Percentiles rank a stretch among this genome's conserved stretches.
Conservation (phyloP, 805 yeast genomes). For the Yarrowia deformans region DNA sequence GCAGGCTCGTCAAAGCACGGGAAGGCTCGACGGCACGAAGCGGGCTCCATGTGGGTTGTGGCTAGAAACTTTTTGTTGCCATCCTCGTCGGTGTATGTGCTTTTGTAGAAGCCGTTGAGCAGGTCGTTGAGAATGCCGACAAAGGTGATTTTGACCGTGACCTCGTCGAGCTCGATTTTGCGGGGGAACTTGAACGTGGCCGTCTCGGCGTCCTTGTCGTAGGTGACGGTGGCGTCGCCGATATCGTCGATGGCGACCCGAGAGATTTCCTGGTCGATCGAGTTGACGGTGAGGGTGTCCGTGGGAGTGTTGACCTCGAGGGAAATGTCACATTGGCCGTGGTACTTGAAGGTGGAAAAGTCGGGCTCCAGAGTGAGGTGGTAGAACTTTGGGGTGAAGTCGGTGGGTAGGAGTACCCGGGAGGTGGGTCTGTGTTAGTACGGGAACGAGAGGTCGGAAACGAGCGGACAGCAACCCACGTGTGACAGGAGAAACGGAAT, state of each 20-base stretch:
- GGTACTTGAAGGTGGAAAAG: conserved; percentile 51
- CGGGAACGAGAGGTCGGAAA: background rate
- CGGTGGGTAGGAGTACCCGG: conserved; percentile 62
- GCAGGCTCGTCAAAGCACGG: conserved; percentile 80
- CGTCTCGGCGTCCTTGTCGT: conserved; percentile 56
- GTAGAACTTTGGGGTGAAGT: conserved; percentile 77
- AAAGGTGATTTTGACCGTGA: conserved; percentile 63
- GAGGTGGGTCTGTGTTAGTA: conserved; percentile 24
- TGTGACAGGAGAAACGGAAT: too few relatives aligned
- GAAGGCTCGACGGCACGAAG: conserved; percentile 79
- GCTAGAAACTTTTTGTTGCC: conserved; percentile 66
- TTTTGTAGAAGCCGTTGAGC: conserved; percentile 77
- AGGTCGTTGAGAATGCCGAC: conserved; percentile 67
- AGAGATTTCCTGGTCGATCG: conserved; percentile 68
- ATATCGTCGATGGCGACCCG: conserved; percentile 52
- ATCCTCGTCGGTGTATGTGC: conserved; percentile 60
- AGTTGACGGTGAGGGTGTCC: conserved; percentile 61
- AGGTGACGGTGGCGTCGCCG: conserved; percentile 47
- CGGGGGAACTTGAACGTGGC: conserved; percentile 72
- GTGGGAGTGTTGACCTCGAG: conserved; percentile 56
- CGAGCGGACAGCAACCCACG: too few relatives aligned
- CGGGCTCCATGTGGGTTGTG: conserved; percentile 76
- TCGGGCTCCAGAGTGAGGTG: conserved; percentile 72
- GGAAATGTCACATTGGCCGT: conserved; percentile 52
- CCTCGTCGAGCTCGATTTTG: conserved; percentile 53